phyloP scores from a whole-genome alignment of 495 filamentous ascomycete species.

The Ascobolus immersus region DNA sequence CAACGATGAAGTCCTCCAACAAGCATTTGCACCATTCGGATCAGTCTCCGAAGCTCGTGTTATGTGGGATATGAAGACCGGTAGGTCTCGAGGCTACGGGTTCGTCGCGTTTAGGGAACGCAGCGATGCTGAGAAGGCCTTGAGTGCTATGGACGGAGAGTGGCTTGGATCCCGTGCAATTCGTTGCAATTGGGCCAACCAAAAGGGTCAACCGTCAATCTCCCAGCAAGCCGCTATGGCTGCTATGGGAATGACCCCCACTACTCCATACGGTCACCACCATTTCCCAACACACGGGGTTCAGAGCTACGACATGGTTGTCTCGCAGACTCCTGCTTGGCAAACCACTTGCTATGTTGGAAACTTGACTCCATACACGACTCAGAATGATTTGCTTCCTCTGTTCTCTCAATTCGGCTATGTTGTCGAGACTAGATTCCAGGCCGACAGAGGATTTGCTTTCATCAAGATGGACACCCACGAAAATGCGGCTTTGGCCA shows the following conservation, averaged over 20 bases:
- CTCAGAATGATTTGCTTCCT: slow-evolving; percentile 80
- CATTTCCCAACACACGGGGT: slow-evolving; percentile 93
- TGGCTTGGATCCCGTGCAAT: slow-evolving; percentile 98
- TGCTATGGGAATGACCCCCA: slow-evolving; percentile 95
- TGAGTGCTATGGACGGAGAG: slow-evolving; percentile 96
- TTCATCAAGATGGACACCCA: slow-evolving; percentile 99
- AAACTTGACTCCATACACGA: slow-evolving; percentile 93
- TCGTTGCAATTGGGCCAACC: slow-evolving; percentile 98
- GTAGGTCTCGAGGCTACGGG: slow-evolving; percentile 85
- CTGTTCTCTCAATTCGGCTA: slow-evolving; percentile 97
- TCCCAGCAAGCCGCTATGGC: slow-evolving; percentile 93
- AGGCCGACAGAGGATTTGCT: slow-evolving; percentile 90
- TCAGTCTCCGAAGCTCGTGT: slow-evolving; percentile 95
- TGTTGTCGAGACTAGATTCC: slow-evolving; percentile 89
- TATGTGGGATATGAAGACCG: slow-evolving; percentile 99
- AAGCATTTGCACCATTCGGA: slow-evolving; percentile 93
- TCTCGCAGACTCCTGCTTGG: slow-evolving; percentile 90
- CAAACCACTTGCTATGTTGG: slow-evolving; percentile 98
- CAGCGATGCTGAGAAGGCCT: slow-evolving; percentile 76
- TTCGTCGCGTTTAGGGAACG: slow-evolving; percentile 97
- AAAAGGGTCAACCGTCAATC: slow-evolving; percentile 96
- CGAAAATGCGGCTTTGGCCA: slow-evolving; percentile 94
- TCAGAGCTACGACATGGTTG: slow-evolving; percentile 95
- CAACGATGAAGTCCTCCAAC: slow-evolving; percentile 81
- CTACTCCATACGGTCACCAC: slow-evolving; percentile 87